Evolutionary conservation across 2,329 filamentous ascomycete genomes (phyloP).

Genomic region (Aureobasidium sp.): DNA sequence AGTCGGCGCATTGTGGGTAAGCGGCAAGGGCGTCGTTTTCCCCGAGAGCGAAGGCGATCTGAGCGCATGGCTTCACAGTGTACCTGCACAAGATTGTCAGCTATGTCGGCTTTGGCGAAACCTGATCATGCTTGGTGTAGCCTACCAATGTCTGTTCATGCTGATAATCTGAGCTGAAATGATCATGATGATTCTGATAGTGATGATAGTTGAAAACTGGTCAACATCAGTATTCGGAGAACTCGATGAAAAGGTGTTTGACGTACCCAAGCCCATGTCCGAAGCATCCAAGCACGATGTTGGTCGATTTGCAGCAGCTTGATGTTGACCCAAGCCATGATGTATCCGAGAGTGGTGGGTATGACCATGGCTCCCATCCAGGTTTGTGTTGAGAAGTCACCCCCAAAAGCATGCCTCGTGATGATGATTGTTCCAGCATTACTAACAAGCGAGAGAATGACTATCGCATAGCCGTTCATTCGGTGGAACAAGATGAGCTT

Average conservation of each 20-base stretch:
- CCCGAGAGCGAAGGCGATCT: constrained; percentile 20
- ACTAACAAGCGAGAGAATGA: constrained; percentile 40
- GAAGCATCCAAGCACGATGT: constrained; percentile 57
- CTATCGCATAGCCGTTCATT: constrained; percentile 50
- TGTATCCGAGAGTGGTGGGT: constrained; percentile 36
- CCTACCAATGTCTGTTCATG: not conserved
- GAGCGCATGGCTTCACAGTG: constrained; percentile 38
- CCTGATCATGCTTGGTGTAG: not conserved
- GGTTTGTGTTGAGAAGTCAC: constrained; percentile 43
- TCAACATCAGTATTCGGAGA: not conserved
- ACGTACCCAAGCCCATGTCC: constrained; percentile 37
- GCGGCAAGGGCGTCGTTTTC: not conserved
- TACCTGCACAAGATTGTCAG: constrained; percentile 24
- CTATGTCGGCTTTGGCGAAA: constrained; percentile 15
- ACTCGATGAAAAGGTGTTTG: no score
- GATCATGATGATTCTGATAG: constrained; percentile 39
- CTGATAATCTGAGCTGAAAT: constrained; percentile 34
- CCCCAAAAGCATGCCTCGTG: constrained; percentile 44
- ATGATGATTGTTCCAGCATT: constrained; percentile 49
- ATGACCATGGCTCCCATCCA: constrained; percentile 38
- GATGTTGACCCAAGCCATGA: constrained; percentile 48
- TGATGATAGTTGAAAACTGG: constrained; percentile 1
- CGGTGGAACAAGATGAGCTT: constrained; percentile 48
- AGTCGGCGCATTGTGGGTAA: not conserved
- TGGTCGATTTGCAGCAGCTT: constrained; percentile 54